A percentile compares a stretch with the other conserved stretches of the same genome.
Evolutionary conservation across 306 rosid genomes (phyloP).

Genomic region (Prosopis cineraria): DNA sequence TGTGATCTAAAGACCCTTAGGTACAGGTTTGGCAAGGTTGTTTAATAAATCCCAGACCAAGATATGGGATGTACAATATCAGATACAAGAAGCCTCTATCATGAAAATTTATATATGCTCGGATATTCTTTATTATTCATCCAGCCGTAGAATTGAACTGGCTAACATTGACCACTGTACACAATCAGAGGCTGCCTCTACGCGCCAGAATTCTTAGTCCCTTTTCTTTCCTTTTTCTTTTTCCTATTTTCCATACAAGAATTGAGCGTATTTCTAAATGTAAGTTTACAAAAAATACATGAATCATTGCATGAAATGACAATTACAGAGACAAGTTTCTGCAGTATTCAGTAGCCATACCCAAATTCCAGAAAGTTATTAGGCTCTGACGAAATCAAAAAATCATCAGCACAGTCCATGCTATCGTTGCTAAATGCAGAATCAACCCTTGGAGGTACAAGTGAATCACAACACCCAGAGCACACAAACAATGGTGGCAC

Average conservation of each 20-base stretch:
- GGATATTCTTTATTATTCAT: not conserved
- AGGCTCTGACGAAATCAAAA: conserved; percentile 36
- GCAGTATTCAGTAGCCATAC: conserved; percentile 35
- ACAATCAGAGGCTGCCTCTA: conserved; percentile 1
- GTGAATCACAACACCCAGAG: conserved; percentile 61
- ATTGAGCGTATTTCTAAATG: not conserved
- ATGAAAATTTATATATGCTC: not conserved
- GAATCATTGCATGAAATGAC: not conserved
- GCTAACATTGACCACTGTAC: not conserved
- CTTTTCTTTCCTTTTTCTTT: not conserved
- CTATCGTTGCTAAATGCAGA: not conserved
- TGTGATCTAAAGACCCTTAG: not conserved
- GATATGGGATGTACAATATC: not conserved
- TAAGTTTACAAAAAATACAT: not conserved
- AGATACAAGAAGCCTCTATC: not conserved
- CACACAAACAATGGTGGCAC: conserved; percentile 78
- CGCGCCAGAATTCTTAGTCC: not conserved
- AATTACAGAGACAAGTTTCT: not conserved
- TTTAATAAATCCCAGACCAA: not conserved
- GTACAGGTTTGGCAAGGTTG: not conserved
- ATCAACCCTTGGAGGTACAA: conserved; percentile 48
- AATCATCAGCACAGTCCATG: conserved; percentile 41
- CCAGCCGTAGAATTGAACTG: not conserved
- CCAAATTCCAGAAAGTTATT: conserved; percentile 37
- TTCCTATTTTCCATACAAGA: not conserved